Evolutionary conservation across 768 basidiomycete genomes (phyloP), one percentile per base, ranked within the genome.

Genomic region (Pseudohyphozyma bogoriensis): DNA sequence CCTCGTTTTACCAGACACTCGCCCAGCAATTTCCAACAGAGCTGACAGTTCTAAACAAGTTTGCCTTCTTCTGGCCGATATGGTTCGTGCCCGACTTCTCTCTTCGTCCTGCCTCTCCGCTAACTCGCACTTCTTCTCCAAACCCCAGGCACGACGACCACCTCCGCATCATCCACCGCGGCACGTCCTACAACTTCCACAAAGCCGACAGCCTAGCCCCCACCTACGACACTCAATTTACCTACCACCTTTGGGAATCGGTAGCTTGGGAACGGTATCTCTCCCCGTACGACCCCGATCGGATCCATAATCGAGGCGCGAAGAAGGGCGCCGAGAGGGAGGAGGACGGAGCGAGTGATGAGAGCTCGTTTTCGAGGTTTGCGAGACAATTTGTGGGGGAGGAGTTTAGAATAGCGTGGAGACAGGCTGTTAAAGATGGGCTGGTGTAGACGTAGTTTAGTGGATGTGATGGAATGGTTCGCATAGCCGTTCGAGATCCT

Each of bases 21-120:
- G 74, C 75, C 0, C 69, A 70, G 26, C 58, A 70, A 24, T 69
- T 72, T 51, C 75, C 75, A 13, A 69, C 65, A 4, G 69, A 71
- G 40, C 51, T 76, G 33, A 74, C 74, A 11, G 71, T 76, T 13
- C 64, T 76, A 24, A 73, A 73, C 42, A 71, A 74, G 52, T 68
- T 72, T 35, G 71, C 73, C 0, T 74, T 75, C 63, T 75, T 75
- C 64, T 75, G 74, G 74, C 74, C 74, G 1, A 53, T 74, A 20
- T 75, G 74, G 74, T 70, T 61, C 15, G n/a, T n/a, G n/a, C n/a
- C n/a, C n/a, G n/a, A 66, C 64, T 32, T 0, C 16, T 24, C 24
- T 2, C 22, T 9, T 40, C 32, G 26, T 22, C 20, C 8, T 6
- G 29, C 13, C 9, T 13, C 5, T 51, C 32, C 3, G 4, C 20